Evolutionary conservation across 2,329 filamentous ascomycete species (phyloP).

Genomic region (Cercospora canescens): DNA sequence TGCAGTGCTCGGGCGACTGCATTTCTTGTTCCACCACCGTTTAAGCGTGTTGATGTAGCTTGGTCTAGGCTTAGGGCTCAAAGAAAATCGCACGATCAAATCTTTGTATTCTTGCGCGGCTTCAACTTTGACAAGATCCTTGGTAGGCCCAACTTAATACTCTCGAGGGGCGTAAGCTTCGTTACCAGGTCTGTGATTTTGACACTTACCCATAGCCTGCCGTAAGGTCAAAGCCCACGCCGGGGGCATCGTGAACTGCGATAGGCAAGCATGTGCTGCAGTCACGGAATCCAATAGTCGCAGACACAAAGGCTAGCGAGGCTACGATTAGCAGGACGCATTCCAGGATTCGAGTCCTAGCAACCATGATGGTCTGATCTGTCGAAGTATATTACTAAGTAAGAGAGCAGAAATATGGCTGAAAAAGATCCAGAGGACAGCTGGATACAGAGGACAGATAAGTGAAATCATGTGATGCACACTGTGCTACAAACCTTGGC

Average conservation of each 20-base stretch:
- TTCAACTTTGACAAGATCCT: neutral
- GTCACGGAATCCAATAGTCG: neutral
- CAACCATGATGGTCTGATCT: neutral
- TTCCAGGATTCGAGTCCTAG: neutral
- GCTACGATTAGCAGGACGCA: neutral
- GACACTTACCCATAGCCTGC: neutral
- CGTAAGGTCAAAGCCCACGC: neutral
- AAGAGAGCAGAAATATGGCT: neutral
- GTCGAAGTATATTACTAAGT: neutral
- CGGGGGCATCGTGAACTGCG: neutral
- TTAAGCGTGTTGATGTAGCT: neutral
- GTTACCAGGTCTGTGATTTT: neutral
- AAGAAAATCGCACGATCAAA: neutral
- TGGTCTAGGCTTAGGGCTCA: neutral
- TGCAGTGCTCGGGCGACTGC: neutral
- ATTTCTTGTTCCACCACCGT: neutral
- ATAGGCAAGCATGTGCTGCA: neutral
- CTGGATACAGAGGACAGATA: neutral
- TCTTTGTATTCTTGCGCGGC: conserved; percentile 2
- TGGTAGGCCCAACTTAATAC: neutral
- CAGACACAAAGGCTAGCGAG: neutral
- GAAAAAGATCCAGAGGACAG: neutral
- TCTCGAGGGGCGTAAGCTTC: neutral
- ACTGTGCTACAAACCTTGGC: neutral
- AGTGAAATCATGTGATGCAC: neutral